Base-by-base conservation (phyloP, 495 filamentous ascomycete genomes). In the Aspergillus sclerotioniger region DNA sequence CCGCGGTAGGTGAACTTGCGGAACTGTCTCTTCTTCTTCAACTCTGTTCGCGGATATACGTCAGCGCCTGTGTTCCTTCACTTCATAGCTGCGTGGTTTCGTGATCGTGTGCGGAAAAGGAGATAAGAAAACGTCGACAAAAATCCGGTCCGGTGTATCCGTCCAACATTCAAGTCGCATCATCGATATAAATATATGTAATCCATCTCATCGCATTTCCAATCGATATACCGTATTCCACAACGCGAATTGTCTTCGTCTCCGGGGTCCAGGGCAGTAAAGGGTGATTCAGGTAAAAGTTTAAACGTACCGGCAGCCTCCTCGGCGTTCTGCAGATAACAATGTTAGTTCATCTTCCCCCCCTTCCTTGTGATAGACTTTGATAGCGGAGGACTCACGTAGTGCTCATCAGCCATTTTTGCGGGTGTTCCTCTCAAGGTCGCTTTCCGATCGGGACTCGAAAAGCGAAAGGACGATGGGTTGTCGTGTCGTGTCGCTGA, bases 1-100 rank as follows among this genome's bases (percentile, higher is more conserved):
- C 94, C 94, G 74, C 94, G 92, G 88, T 97, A 98, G 66, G 93
- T 94, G 78, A 98, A 98, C 87, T 98, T 98, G 82, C 92, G 90
- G 90, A 98, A 98, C 71, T 91, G 82, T 91, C 93, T 96, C 82
- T 86, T 94, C 86, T 91, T 96, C 91, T 98, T 97, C 81, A 96
- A 84, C 87, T 96, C 86, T 88, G 76, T 74, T 62, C 59, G 62
- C 63, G 57, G 67, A 61, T 33, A 60, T 49, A 59, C 60, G 71
- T 83, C 75, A 83, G 80, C 69, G 73, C 50, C 58, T 65, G 59
- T 56, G 47, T 67, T 48, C 51, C 32, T 43, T 55, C 16, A 51
- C 53, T 44, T 19, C 51, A 25, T 3, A 12, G 41, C 5, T 46
- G 43, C 47, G 32, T 57, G 16, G 43, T 15, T 28, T 57, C 54